These are phyloP conservation scores for Neospermospora avenae DNA, from an alignment of 2,329 filamentous ascomycete genomes.

Conservation along the genomic window DNA sequence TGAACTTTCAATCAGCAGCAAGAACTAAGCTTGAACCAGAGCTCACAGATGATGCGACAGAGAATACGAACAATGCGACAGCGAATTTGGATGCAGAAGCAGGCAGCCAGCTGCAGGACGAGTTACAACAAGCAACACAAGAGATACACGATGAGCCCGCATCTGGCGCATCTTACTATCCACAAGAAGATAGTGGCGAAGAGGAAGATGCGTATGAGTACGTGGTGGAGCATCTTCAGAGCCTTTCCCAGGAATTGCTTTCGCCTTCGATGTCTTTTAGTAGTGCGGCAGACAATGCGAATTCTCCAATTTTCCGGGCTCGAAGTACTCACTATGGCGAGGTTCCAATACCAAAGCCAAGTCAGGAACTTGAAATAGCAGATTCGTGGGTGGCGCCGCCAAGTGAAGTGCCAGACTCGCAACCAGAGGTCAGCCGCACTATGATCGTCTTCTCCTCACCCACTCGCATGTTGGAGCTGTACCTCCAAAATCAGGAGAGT, in stretches of 20 bases:
- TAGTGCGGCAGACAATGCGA: slow-evolving; percentile 30
- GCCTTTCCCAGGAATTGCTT: neutral
- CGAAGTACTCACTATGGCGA: slow-evolving; percentile 5
- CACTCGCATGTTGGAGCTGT: slow-evolving; percentile 48
- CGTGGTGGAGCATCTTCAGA: neutral
- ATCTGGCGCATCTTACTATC: slow-evolving; percentile 27
- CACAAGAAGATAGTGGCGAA: slow-evolving; percentile 11
- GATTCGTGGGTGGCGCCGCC: slow-evolving; percentile 44
- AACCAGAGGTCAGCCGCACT: slow-evolving; percentile 39
- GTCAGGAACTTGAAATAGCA: neutral
- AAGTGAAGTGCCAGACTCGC: slow-evolving; percentile 54
- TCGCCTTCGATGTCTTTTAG: slow-evolving; percentile 31
- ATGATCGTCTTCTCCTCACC: slow-evolving; percentile 44
- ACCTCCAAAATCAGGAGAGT: slow-evolving; percentile 39
- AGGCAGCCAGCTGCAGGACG: slow-evolving; percentile 36
- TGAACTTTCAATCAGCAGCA: slow-evolving; percentile 29
- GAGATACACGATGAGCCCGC: slow-evolving; percentile 24
- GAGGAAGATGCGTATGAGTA: slow-evolving; percentile 10
- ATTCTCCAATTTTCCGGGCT: slow-evolving; percentile 29
- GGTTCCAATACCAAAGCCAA: neutral
- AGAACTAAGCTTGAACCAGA: slow-evolving; percentile 12
- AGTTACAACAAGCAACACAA: slow-evolving; percentile 8
- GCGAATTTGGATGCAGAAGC: slow-evolving; percentile 41
- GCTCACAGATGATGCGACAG: slow-evolving; percentile 34
- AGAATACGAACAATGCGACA: slow-evolving; percentile 39